These are phyloP conservation scores for Vigna angularis DNA, from an alignment of 306 rosid species.

Conservation along the genomic window DNA sequence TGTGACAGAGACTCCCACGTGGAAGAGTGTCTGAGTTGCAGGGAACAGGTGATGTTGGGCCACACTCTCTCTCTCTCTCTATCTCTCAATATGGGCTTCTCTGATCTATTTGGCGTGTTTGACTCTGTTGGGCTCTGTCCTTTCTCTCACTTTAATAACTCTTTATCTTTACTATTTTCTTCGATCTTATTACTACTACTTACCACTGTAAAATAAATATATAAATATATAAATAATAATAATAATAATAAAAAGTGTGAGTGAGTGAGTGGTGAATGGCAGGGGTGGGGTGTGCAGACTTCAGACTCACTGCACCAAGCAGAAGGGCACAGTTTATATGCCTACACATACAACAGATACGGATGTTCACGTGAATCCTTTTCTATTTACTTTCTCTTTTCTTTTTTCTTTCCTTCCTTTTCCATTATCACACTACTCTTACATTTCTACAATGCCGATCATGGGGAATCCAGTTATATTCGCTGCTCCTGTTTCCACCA, in stretches of 20 bases:
- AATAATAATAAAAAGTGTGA: background rate
- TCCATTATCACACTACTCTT: no score
- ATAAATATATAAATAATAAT: no score
- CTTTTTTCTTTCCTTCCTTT: background rate
- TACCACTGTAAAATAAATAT: no score
- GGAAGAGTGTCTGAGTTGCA: conserved; percentile 76
- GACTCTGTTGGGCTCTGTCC: conserved; percentile 45
- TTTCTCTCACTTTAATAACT: background rate
- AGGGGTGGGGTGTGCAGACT: conserved; percentile 31
- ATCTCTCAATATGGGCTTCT: conserved; percentile 39
- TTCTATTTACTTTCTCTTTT: background rate
- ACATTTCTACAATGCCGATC: no score
- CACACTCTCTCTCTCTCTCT: conserved; percentile 9
- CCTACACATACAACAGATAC: conserved; percentile 48
- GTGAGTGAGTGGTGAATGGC: conserved; percentile 36
- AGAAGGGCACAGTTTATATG: conserved; percentile 39
- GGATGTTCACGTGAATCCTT: conserved; percentile 56
- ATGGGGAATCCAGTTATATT: background rate
- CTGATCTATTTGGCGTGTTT: conserved; percentile 60
- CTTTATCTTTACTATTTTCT: background rate
- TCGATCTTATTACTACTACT: no score
- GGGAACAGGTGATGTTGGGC: conserved; percentile 71
- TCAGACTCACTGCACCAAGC: conserved; percentile 54
- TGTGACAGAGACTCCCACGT: conserved; percentile 66
- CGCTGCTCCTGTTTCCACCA: conserved; percentile 8